Percentiles rank a stretch among this genome's conserved stretches.
Evolutionary conservation across 768 basidiomycete species (phyloP).

Genomic region (Tricholoma sp.): DNA sequence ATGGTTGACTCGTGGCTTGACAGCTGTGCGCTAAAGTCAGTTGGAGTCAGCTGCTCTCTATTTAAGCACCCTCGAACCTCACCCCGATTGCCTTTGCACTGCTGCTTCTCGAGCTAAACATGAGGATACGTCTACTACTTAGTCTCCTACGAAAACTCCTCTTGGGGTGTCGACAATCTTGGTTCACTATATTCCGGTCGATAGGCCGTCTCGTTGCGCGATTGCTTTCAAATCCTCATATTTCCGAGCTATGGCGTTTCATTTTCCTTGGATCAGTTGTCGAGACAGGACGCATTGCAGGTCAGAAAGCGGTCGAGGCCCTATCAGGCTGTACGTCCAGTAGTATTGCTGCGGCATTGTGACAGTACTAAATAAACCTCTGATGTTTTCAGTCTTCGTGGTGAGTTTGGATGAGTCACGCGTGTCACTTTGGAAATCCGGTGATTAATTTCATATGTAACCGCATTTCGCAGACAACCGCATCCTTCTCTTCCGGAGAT

Average conservation of each 20-base stretch:
- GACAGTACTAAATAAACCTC: not conserved
- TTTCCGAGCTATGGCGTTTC: not conserved
- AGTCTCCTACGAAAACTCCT: not conserved
- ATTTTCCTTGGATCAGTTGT: not conserved
- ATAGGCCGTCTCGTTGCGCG: not conserved
- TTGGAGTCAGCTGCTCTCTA: no score
- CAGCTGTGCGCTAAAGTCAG: no score
- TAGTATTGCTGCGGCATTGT: no score
- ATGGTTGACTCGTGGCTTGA: no score
- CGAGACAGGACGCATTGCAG: not conserved
- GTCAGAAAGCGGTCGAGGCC: not conserved
- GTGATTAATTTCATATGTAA: no score
- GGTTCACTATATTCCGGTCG: not conserved
- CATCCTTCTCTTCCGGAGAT: slow-evolving; percentile 1
- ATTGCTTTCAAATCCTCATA: not conserved
- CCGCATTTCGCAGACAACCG: not conserved
- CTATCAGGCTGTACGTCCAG: not conserved
- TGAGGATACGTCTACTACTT: not conserved
- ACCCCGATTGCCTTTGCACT: not conserved
- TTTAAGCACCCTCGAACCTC: no score
- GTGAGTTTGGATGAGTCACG: not conserved
- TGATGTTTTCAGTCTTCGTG: not conserved
- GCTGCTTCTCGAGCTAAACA: not conserved
- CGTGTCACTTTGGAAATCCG: no score
- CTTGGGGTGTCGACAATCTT: not conserved